Conservation (phyloP, 164 flowering plant genomes). For the Magnolia changhungtana region DNA sequence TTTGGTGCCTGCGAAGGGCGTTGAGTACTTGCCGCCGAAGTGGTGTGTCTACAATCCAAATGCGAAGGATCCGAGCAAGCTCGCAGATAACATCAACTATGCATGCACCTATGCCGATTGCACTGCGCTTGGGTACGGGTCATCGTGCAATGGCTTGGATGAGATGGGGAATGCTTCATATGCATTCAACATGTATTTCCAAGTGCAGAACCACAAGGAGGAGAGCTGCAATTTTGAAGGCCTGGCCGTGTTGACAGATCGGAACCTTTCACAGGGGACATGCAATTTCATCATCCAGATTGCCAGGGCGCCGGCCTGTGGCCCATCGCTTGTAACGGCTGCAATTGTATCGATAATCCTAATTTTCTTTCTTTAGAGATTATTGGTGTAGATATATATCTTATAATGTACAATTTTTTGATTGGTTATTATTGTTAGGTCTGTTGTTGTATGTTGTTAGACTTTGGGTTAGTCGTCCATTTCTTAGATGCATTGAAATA, state of each 20-base stretch:
- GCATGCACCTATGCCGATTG: conserved; percentile 46
- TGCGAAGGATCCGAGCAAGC: conserved; percentile 25
- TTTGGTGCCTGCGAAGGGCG: conserved; percentile 32
- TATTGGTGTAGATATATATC: conserved; percentile 1
- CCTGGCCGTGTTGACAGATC: conserved; percentile 31
- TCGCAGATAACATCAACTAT: conserved; percentile 33
- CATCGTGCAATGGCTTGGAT: conserved; percentile 40
- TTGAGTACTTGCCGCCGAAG: conserved; percentile 24
- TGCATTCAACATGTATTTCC: conserved; percentile 49
- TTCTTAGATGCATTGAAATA: too few relatives aligned
- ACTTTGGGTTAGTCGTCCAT: too few relatives aligned
- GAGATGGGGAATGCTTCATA: conserved; percentile 40
- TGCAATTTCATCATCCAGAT: conserved; percentile 46
- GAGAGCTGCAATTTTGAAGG: conserved; percentile 43
- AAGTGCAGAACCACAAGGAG: conserved; percentile 31
- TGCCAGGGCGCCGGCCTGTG: background rate
- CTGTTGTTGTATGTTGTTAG: too few relatives aligned
- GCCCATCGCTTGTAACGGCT: conserved; percentile 5
- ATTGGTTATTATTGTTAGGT: background rate
- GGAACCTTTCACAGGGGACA: conserved; percentile 31
- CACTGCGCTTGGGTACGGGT: conserved; percentile 42
- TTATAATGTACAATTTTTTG: background rate
- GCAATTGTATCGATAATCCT: background rate
- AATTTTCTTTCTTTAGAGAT: conserved; percentile 12
- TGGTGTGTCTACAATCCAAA: conserved; percentile 41